Evolutionary conservation across 352 stramenopile genomes (phyloP).

Genomic region (Blastocystis sp.): DNA sequence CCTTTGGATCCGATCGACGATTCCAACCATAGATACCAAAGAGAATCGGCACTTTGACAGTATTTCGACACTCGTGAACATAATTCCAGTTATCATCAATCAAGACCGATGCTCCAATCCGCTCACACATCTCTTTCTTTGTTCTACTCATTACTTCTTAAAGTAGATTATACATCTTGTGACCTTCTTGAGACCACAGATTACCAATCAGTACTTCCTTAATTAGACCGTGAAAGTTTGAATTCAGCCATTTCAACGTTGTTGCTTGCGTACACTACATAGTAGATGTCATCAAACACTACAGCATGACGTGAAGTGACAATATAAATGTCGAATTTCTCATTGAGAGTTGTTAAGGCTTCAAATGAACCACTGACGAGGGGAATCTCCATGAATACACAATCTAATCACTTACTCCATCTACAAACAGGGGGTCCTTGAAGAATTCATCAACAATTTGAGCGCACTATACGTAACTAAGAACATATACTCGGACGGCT

Average conservation of each 20-base stretch:
- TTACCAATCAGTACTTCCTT: constrained; percentile 55
- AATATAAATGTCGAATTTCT: constrained; percentile 64
- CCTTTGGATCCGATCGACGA: constrained; percentile 28
- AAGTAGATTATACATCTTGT: constrained; percentile 9
- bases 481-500: not conserved
- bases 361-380: constrained; percentile 38
- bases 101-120: constrained; percentile 44
- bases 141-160: not conserved
- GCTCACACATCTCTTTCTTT: constrained; percentile 54
- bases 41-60: constrained; percentile 31
- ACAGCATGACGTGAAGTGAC: constrained; percentile 46
- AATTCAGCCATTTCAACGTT: constrained; percentile 10
- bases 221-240: constrained; percentile 34
- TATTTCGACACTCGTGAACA: constrained; percentile 33
- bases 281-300: not conserved
- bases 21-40: constrained; percentile 64
- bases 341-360: constrained; percentile 3
- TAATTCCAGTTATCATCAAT: constrained; percentile 67
- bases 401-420: not conserved
- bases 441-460: constrained; percentile 19
- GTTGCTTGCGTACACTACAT: constrained; percentile 39
- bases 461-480: not conserved
- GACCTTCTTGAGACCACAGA: constrained; percentile 32
- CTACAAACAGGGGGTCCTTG: constrained; percentile 26
- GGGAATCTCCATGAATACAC: constrained; percentile 10